Conservation (phyloP, 768 basidiomycete genomes). For the Leccinum pellstonianum region DNA sequence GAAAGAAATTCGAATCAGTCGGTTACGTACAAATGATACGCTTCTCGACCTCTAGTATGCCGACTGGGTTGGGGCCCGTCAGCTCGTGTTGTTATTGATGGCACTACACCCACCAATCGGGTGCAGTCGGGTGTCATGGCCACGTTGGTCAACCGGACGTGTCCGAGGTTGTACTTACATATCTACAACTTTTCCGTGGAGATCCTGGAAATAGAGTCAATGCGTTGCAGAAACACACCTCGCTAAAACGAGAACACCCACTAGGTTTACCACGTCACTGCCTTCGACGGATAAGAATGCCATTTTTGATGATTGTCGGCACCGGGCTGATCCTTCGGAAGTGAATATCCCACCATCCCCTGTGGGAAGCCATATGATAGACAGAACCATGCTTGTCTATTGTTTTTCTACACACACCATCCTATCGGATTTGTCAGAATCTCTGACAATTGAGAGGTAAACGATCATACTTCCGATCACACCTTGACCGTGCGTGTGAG, state of each 20-base stretch:
- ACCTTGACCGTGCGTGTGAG: constrained; percentile 49
- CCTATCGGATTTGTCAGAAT: constrained; percentile 30
- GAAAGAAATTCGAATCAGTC: not conserved
- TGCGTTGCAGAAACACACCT: constrained; percentile 17
- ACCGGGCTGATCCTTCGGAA: constrained; percentile 6
- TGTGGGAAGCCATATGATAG: constrained; percentile 52
- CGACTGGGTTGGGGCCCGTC: constrained; percentile 46
- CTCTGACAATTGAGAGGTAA: not conserved
- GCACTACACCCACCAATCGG: constrained; percentile 50
- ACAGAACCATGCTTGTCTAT: constrained; percentile 48
- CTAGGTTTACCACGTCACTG: constrained; percentile 46
- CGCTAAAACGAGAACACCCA: constrained; percentile 20
- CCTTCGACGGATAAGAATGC: constrained; percentile 56
- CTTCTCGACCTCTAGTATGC: constrained; percentile 49
- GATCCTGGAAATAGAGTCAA: constrained; percentile 34
- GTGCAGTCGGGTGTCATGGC: constrained; percentile 46
- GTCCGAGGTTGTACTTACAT: constrained; percentile 40
- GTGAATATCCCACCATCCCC: constrained; percentile 40
- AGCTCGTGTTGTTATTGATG: constrained; percentile 38
- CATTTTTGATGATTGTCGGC: constrained; percentile 22
- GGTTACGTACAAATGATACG: constrained; percentile 46
- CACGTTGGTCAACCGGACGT: constrained; percentile 49
- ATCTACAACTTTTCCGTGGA: constrained; percentile 45
- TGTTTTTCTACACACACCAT: constrained; percentile 50
- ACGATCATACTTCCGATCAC: constrained; percentile 45